Evolutionary conservation across 139 green algal genomes (phyloP).

Genomic region (Volvox africanus): DNA sequence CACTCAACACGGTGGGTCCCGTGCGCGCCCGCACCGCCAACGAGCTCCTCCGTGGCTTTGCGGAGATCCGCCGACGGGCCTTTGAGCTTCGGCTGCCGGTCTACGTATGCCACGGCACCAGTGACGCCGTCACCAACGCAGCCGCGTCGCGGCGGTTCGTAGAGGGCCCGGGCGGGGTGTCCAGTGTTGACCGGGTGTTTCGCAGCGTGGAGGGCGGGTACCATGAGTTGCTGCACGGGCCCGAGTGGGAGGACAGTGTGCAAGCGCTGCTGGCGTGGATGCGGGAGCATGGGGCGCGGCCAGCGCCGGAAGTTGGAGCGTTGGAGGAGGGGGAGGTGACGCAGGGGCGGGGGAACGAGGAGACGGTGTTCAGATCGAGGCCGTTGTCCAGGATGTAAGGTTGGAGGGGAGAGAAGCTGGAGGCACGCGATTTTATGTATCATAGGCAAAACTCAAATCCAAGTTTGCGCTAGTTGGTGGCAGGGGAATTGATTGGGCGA

Average conservation of each 20-base stretch:
- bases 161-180: slow-evolving; percentile 44
- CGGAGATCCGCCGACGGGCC: background rate
- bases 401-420: background rate
- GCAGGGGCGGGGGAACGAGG: background rate
- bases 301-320: background rate
- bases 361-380: background rate
- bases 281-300: background rate
- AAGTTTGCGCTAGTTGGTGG: no score
- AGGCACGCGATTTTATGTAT: no score
- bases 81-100: slow-evolving; percentile 48
- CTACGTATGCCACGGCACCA: slow-evolving; percentile 57
- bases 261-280: slow-evolving; percentile 55
- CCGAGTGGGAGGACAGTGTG: slow-evolving; percentile 44
- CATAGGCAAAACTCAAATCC: no score
- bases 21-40: slow-evolving; percentile 26
- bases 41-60: slow-evolving; percentile 31
- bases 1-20: slow-evolving; percentile 33
- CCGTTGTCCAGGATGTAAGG: background rate
- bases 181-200: slow-evolving; percentile 43
- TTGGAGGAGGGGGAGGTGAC: background rate
- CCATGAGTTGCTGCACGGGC: slow-evolving; percentile 68
- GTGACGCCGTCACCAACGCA: slow-evolving; percentile 50
- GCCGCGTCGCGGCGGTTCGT: slow-evolving; percentile 33
- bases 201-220: slow-evolving; percentile 50
- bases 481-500: no score